Evolutionary conservation across 1,284 basidiomycete genomes (phyloP).

Genomic region (Tylopilus sp.): DNA sequence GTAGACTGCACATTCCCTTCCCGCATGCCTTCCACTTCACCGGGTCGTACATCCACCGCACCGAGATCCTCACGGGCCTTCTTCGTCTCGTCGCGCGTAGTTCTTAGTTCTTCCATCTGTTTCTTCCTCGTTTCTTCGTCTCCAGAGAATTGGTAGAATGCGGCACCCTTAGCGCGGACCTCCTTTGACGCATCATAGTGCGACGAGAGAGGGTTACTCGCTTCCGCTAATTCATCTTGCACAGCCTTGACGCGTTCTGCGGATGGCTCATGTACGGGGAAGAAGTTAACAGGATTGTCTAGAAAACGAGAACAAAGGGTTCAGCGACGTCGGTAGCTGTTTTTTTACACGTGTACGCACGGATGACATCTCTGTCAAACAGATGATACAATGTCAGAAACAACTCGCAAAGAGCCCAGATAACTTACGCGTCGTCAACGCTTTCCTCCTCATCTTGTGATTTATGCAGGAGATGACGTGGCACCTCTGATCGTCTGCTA

Average conservation of each 20-base stretch:
- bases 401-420: neutral
- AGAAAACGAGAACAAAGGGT: slow-evolving; percentile 3
- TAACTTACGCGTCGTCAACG: slow-evolving; percentile 54
- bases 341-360: slow-evolving; percentile 40
- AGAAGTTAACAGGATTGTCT: slow-evolving; percentile 78
- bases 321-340: neutral
- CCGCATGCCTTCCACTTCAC: slow-evolving; percentile 66
- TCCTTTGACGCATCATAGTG: slow-evolving; percentile 86
- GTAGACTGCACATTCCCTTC: slow-evolving; percentile 30
- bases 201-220: slow-evolving; percentile 62
- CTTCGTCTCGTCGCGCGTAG: slow-evolving; percentile 69
- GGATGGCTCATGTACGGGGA: slow-evolving; percentile 85
- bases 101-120: slow-evolving; percentile 78
- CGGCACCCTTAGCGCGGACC: slow-evolving; percentile 84
- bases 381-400: slow-evolving; percentile 13
- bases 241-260: slow-evolving; percentile 74
- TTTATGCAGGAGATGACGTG: slow-evolving; percentile 53
- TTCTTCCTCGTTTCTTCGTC: slow-evolving; percentile 71
- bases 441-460: slow-evolving; percentile 31
- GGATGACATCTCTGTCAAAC: slow-evolving; percentile 51
- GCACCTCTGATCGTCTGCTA: slow-evolving; percentile 70
- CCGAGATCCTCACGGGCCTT: slow-evolving; percentile 55
- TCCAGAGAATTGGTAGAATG: slow-evolving; percentile 82
- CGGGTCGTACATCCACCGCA: slow-evolving; percentile 55
- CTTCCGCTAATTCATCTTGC: slow-evolving; percentile 70